Base-by-base conservation (phyloP, 2,329 filamentous ascomycete species). In the Pezicula carpinea region DNA sequence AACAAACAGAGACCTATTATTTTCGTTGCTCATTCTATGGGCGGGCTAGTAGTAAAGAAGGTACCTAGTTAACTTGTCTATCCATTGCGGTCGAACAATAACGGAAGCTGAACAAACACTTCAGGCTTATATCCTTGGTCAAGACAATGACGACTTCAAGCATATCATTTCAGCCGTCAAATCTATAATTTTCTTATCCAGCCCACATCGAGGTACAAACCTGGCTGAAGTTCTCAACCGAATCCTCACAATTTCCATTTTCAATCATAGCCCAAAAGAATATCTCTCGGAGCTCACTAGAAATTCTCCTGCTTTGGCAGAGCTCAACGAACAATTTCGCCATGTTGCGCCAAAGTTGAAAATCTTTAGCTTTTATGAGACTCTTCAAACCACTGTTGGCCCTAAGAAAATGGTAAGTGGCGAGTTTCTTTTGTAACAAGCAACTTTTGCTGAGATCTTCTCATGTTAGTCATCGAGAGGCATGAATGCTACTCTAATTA, bases 281-380 rank as follows among this genome's bases (percentile, higher is more conserved):
- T 73, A 65, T 42, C 59, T 74, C 5, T 49, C 55, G 0, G 69
- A 74, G 15, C 53, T 75, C 4, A 54, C 57, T n/a, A 56, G 53
- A 15, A 63, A 66, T 39, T 69, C 70, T 4, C 42, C 48, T 4
- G 51, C 62, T 1, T 44, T 73, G 8, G 52, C 64, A 36, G 55
- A 64, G 3, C 65, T 74, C 46, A 74, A 75, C 51, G 68, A 73
- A 4, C 54, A 65, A 23, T 75, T 75, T 50, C 65, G 67, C 1
- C 64, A 71, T 39, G 53, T 66, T 49, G 63, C 64, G 0, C 50
- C 55, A 3, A 54, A 60, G 15, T 49, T 74, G 1, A 53, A 61
- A 2, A 56, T 75, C 4, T 63, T 64, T 54, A 73, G 71, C 0
- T 75, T 75, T 49, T 73, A 72, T 51, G 72, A 75, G 52, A 73